Base-by-base conservation (phyloP, 2,329 filamentous ascomycete species). In the Plectosphaerella plurivora region DNA sequence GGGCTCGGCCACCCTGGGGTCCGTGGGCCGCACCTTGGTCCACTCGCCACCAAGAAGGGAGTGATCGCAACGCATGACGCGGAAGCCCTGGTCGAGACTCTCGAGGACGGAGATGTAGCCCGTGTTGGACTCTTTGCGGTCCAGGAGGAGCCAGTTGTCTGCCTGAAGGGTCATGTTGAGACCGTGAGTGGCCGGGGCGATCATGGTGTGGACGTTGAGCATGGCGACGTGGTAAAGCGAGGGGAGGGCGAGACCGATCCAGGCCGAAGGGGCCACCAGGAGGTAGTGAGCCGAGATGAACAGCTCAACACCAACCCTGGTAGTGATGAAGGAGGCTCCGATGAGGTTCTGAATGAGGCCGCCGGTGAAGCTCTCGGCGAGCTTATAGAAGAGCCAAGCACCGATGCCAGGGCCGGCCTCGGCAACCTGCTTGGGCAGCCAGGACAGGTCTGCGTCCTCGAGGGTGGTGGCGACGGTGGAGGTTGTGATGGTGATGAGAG, bases 81-180 rank as follows among this genome's bases (percentile, higher is more conserved):
- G 82, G 69, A 89, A 97, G 1, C 85, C 81, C 39, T 83, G 76
- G 5, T 85, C 71, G 8, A 78, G 65, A 65, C 85, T 94, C 59
- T 99, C 89, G 24, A 97, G 67, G 1, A 99, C 89, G 0, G 93
- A 96, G 44, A 99, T 77, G 64, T 99, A 97, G 7, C 94, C 94
- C 0, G 94, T 97, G 47, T 88, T 70, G 0, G 91, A 96, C 68
- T 97, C 94, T 58, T 82, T 79, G 11, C 94, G 85, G 47, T 91
- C 92, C 45, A 97, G 67, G 2, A 97, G 71, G 1, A 82, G 80
- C 79, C 87, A 97, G 15, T 87, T 83, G 36, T 87, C 77, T 1
- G 75, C 68, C 18, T 74, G 70, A 44, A 97, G 72, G 0, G 82
- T 86, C 5, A 72, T 71, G 63, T 96, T 93, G 37, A 94, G 73